Conservation (phyloP, 1,139 yeast genomes). For the Lodderomyces parapsilosis region DNA sequence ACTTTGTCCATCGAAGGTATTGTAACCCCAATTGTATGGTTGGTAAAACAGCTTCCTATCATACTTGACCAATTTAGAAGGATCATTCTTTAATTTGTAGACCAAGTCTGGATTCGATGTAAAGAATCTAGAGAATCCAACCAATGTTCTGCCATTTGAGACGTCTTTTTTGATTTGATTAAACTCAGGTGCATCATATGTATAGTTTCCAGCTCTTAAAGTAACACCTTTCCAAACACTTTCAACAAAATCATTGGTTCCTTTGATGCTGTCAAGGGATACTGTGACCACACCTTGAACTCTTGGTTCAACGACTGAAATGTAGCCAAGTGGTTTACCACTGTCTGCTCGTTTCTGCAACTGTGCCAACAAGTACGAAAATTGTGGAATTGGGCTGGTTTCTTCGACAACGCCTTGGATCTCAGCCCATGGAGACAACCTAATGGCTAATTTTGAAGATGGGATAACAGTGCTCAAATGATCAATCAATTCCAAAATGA, state of each 20-base stretch:
- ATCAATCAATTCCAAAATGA: conserved; percentile 57
- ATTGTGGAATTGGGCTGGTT: conserved; percentile 34
- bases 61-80: conserved; percentile 34
- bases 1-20: conserved; percentile 18
- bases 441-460: conserved; percentile 49
- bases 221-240: conserved; percentile 50
- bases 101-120: conserved; percentile 56
- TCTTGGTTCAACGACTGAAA: conserved; percentile 53
- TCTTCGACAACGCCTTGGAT: conserved; percentile 40
- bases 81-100: conserved; percentile 38
- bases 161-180: conserved; percentile 22
- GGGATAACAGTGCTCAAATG: conserved; percentile 52
- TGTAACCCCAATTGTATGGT: conserved; percentile 25
- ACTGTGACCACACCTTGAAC: conserved; percentile 17
- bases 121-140: conserved; percentile 47
- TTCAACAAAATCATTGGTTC: conserved; percentile 34
- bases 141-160: conserved; percentile 37
- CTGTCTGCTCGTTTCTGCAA: conserved; percentile 37
- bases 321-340: conserved; percentile 45
- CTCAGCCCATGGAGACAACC: conserved; percentile 60
- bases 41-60: conserved; percentile 24
- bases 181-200: conserved; percentile 25
- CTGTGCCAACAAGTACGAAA: conserved; percentile 35
- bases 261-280: conserved; percentile 11
- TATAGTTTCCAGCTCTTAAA: conserved; percentile 48